Conservation (phyloP, 176 grass and related monocot species). For the Metroxylon sagu region DNA sequence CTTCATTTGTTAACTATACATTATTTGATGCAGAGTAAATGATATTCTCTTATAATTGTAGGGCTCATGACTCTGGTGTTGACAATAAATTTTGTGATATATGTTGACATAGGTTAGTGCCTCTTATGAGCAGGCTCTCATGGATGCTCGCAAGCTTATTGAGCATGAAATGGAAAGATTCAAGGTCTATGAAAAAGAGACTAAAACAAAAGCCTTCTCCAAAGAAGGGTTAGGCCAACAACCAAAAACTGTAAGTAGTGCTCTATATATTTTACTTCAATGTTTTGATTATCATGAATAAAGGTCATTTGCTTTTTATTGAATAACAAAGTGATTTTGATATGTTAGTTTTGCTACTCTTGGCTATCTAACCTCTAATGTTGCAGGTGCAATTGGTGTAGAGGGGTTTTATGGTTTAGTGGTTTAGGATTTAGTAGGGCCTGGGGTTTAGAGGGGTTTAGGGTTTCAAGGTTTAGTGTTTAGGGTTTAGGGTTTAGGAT, state of each 20-base stretch:
- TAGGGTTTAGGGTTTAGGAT: too few species aligned
- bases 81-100: conserved; percentile 50
- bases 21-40: neutral
- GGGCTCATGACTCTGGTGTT: conserved; percentile 37
- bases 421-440: too few species aligned
- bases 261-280: conserved; percentile 10
- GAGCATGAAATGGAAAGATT: conserved; percentile 99
- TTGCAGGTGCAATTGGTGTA: too few species aligned
- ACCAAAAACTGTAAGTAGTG: conserved; percentile 84
- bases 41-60: conserved; percentile 7
- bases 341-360: too few species aligned
- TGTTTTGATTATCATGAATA: too few species aligned
- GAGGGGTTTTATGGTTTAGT: too few species aligned
- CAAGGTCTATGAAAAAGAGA: conserved; percentile 99
- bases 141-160: conserved; percentile 95
- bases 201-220: conserved; percentile 99
- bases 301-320: too few species aligned
- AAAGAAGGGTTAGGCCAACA: conserved; percentile 99
- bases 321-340: too few species aligned
- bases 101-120: conserved; percentile 85
- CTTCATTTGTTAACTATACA: too few species aligned
- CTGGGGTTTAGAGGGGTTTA: too few species aligned
- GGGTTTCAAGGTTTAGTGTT: too few species aligned
- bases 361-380: too few species aligned
- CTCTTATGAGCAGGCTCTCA: conserved; percentile 97